phyloP scores from a whole-genome alignment of 768 basidiomycete genomes.

The Phaeolepiota aurea region DNA sequence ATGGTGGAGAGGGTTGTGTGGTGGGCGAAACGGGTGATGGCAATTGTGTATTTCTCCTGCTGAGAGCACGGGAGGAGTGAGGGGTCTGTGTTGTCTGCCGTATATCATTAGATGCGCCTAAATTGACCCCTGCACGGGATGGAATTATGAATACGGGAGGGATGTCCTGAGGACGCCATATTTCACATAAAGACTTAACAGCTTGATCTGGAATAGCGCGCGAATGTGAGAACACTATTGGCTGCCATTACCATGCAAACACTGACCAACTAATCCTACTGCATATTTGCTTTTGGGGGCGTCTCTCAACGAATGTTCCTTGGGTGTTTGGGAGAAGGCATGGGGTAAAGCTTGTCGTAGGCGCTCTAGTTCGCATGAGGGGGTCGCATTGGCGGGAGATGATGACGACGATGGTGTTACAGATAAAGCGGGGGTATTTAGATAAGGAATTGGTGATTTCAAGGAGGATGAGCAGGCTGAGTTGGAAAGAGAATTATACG shows the following conservation, averaged over 20 bases:
- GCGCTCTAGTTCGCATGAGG: slow-evolving; percentile 23
- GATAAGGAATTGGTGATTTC: slow-evolving; percentile 27
- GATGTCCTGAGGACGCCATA: slow-evolving; percentile 75
- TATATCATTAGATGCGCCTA: slow-evolving; percentile 8
- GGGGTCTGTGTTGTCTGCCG: slow-evolving; percentile 5
- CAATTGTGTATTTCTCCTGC: slow-evolving; percentile 30
- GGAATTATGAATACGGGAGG: slow-evolving; percentile 38
- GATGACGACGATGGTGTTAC: slow-evolving; percentile 42
- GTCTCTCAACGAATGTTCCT: slow-evolving; percentile 24
- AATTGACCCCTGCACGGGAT: slow-evolving; percentile 20
- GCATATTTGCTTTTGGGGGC: slow-evolving; percentile 57
- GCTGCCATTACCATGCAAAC: not conserved
- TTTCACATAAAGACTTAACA: slow-evolving; percentile 67
- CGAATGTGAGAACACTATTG: slow-evolving; percentile 5
- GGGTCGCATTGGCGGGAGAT: slow-evolving; percentile 24
- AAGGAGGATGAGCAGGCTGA: slow-evolving; percentile 27
- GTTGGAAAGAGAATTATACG: slow-evolving; percentile 46
- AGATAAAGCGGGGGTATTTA: slow-evolving; percentile 52
- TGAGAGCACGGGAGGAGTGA: slow-evolving; percentile 6
- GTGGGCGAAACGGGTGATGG: slow-evolving; percentile 42
- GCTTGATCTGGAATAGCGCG: slow-evolving; percentile 52
- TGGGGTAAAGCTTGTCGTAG: slow-evolving; percentile 21
- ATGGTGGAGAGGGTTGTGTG: slow-evolving; percentile 18
- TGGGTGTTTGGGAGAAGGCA: slow-evolving; percentile 19
- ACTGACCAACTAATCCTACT: slow-evolving; percentile 63